A percentile compares a stretch with the other conserved stretches of the same genome.
These are phyloP conservation scores for Capronia coronata DNA, from an alignment of 2,329 filamentous ascomycete genomes.

Conservation along the genomic window DNA sequence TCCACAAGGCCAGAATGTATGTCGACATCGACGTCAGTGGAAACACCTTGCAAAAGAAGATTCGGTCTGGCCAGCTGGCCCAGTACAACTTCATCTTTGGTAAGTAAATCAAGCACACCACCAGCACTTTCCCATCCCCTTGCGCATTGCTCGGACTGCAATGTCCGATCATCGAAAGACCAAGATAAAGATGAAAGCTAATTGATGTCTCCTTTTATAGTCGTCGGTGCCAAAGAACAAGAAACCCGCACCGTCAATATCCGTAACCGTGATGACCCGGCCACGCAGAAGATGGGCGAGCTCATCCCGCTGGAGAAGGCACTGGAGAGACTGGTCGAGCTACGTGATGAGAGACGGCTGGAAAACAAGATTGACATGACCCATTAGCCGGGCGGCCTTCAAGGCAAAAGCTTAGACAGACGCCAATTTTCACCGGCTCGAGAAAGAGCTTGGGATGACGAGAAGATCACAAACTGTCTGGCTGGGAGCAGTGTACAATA, in stretches of 20 bases:
- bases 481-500: not conserved
- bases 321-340: slow-evolving; percentile 46
- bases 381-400: slow-evolving; percentile 16
- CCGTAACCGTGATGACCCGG: slow-evolving; percentile 57
- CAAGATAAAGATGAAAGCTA: not conserved
- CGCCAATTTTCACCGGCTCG: too few relatives aligned
- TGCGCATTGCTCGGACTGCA: not conserved
- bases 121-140: not conserved
- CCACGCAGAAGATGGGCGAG: slow-evolving; percentile 56
- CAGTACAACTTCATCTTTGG: slow-evolving; percentile 50
- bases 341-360: slow-evolving; percentile 43
- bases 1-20: slow-evolving; percentile 42
- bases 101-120: slow-evolving; percentile 29
- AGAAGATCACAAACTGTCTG: not conserved
- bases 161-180: too few relatives aligned
- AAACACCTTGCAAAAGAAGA: slow-evolving; percentile 49
- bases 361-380: slow-evolving; percentile 33
- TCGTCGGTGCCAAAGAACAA: slow-evolving; percentile 58
- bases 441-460: not conserved
- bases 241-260: slow-evolving; percentile 56
- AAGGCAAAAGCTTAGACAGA: not conserved
- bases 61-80: slow-evolving; percentile 43
- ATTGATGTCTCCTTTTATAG: slow-evolving; percentile 31
- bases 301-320: slow-evolving; percentile 56
- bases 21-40: slow-evolving; percentile 45